Evolutionary conservation across 2,329 filamentous ascomycete genomes (phyloP).

Genomic region (Fusarium duplospermum): DNA sequence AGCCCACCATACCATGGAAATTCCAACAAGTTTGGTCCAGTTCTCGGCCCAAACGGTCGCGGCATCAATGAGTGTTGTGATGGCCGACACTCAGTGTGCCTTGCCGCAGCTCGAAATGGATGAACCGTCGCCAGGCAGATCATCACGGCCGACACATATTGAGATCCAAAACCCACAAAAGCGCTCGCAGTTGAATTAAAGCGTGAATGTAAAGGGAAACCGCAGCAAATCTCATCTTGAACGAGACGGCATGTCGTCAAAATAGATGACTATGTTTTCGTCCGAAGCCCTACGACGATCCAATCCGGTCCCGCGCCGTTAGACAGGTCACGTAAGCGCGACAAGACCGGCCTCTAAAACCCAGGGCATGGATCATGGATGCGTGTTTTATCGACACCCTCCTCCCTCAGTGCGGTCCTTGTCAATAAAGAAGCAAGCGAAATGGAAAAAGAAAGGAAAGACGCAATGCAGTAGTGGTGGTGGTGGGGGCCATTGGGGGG

Average conservation of each 20-base stretch:
- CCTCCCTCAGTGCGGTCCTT: not conserved
- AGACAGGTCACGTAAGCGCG: not conserved
- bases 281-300: not conserved
- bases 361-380: not conserved
- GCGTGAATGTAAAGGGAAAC: not conserved
- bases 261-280: not conserved
- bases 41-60: not conserved
- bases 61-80: not conserved
- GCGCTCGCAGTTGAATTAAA: too few species aligned
- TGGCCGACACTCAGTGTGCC: not conserved
- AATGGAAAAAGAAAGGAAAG: not conserved
- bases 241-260: not conserved
- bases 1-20: not conserved
- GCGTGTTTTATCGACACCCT: not conserved
- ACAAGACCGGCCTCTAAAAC: not conserved
- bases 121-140: not conserved
- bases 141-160: not conserved
- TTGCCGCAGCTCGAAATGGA: not conserved
- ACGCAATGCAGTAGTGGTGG: not conserved
- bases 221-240: not conserved
- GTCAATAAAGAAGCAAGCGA: not conserved
- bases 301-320: not conserved
- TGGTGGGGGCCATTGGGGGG: not conserved
- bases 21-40: not conserved
- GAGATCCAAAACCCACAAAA: not conserved